Base-by-base conservation (phyloP, 2,329 filamentous ascomycete species). In the Alternaria novae-zelandiae region DNA sequence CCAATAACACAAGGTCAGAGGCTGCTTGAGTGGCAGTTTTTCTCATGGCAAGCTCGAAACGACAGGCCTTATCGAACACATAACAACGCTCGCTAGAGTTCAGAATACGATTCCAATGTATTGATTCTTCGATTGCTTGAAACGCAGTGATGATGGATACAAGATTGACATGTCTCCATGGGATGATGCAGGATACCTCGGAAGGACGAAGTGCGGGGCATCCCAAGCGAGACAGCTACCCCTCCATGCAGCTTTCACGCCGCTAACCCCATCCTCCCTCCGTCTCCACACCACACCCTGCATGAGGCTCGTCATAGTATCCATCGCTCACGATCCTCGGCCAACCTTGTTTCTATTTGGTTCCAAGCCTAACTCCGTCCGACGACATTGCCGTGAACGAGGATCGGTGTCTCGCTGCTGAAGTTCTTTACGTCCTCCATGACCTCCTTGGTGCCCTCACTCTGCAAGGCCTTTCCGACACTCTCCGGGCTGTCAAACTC, bases 381-480 rank as follows among this genome's bases (percentile, higher is more conserved):
- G 25, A 75, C 62, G 20, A 78, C 56, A 9, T 53, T 56, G 5
- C 75, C 75, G 12, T 59, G 47, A 9, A 75, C 9, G 7, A 78
- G 30, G 17, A 81, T 62, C 0, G 81, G 79, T 59, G 78, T 63
- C 64, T 77, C 75, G 20, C 61, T 80, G 62, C 76, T 79, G 49
- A 80, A 78, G 47, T 78, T 80, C 12, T 66, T 32, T 11, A 83
- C 64, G 61, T 78, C 76, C 10, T 71, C 76, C 65, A 80, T 71
- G 55, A 83, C 73, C 25, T 80, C 78, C 47, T 79, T 74, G 3
- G 74, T 65, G 4, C 32, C 61, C 4, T 64, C 51, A 15, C 66
- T 69, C 28, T 56, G 54, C n/a, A 58, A 13, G 2, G 75, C 77
- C 32, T 70, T 72, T 17, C 61, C 61, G 28, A 75, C 63, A 1